Evolutionary conservation across 2,329 filamentous ascomycete species (phyloP).

Genomic region (Xylaria sp.): DNA sequence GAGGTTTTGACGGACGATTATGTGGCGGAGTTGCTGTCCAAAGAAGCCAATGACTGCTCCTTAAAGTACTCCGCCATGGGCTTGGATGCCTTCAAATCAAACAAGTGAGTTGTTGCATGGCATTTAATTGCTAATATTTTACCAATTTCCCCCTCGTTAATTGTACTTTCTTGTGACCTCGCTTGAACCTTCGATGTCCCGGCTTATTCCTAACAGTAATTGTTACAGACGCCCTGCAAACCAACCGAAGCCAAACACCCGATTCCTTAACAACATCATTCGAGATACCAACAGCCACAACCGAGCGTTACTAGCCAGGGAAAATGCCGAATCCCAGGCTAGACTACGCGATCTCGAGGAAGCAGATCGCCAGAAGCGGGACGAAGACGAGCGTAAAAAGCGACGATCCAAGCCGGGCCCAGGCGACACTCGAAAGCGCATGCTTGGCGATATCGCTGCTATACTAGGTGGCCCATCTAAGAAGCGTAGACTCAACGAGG

Average conservation of each 20-base stretch:
- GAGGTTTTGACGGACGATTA: conserved; percentile 78
- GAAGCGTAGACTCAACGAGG: conserved; percentile 50
- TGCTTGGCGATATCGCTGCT: conserved; percentile 70
- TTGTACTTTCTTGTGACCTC: background rate
- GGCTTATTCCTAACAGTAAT: conserved; percentile 22
- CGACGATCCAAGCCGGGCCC: conserved; percentile 58
- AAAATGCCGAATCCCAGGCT: conserved; percentile 80
- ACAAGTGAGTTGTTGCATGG: conserved; percentile 55
- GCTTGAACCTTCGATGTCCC: background rate
- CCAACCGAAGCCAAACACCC: conserved; percentile 88
- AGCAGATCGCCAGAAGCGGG: conserved; percentile 57
- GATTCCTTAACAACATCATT: conserved; percentile 89
- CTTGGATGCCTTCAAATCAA: conserved; percentile 69
- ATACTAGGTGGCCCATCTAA: conserved; percentile 61
- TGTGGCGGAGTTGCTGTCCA: conserved; percentile 80
- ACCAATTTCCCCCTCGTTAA: background rate
- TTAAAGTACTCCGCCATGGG: conserved; percentile 80
- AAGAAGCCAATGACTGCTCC: conserved; percentile 80
- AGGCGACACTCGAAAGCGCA: conserved; percentile 65
- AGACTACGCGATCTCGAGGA: conserved; percentile 72
- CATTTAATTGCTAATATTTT: background rate
- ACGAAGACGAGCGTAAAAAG: conserved; percentile 46
- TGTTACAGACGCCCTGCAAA: conserved; percentile 64
- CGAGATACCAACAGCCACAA: conserved; percentile 91
- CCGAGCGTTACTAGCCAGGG: conserved; percentile 83